Evolutionary conservation across 768 basidiomycete species (phyloP).

Genomic region (Holtermannia corniformis): DNA sequence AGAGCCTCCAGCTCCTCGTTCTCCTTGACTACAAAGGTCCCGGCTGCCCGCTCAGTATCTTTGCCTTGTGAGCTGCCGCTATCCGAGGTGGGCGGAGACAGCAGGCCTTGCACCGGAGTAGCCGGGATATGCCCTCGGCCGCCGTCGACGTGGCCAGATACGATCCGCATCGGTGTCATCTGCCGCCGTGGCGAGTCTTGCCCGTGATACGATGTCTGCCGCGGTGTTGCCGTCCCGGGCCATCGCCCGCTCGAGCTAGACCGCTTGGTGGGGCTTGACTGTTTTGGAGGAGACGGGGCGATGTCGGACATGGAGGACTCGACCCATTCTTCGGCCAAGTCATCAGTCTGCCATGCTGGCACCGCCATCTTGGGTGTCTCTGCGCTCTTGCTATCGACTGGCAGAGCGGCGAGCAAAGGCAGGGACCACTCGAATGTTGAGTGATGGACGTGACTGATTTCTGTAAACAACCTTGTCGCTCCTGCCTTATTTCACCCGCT

Average conservation of each 20-base stretch:
- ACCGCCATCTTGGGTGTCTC: neutral
- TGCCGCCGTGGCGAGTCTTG: neutral
- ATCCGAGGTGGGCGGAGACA: slow-evolving; percentile 22
- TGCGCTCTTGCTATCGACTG: no score
- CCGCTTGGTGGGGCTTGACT: slow-evolving; percentile 38
- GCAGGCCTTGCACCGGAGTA: slow-evolving; percentile 6
- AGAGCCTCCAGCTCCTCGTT: slow-evolving; percentile 24
- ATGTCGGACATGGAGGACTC: slow-evolving; percentile 46
- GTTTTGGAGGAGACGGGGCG: slow-evolving; percentile 43
- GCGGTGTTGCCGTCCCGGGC: neutral
- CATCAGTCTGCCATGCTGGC: slow-evolving; percentile 51
- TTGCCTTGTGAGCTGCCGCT: slow-evolving; percentile 45
- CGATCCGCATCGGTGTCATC: slow-evolving; percentile 8
- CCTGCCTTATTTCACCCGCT: neutral
- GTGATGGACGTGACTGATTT: neutral
- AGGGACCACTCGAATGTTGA: no score
- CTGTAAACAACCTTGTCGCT: neutral
- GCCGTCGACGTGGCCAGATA: slow-evolving; percentile 30
- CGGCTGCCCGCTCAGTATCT: slow-evolving; percentile 50
- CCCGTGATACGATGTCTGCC: neutral
- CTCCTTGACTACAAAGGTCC: slow-evolving; percentile 35
- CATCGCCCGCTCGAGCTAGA: slow-evolving; percentile 39
- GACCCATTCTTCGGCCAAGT: slow-evolving; percentile 85
- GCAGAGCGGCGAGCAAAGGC: no score
- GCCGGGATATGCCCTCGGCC: slow-evolving; percentile 12